Conservation (phyloP, 2,329 filamentous ascomycete species). For the Trichoderma koningii region DNA sequence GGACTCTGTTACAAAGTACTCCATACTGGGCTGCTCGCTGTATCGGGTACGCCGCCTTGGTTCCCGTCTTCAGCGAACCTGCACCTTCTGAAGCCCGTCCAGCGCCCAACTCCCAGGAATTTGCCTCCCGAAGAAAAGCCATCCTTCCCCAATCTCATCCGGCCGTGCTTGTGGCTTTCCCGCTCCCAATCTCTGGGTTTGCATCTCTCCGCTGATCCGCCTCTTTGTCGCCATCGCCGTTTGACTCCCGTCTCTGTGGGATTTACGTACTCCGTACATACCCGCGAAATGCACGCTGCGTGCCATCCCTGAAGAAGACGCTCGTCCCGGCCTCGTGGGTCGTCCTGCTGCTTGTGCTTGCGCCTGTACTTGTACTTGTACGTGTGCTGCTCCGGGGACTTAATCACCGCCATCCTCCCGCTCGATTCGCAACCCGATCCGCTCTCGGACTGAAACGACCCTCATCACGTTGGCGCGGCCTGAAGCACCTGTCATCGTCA, state of each 20-base stretch:
- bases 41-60: not conserved
- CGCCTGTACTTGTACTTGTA: too few relatives aligned
- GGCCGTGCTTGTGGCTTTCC: slow-evolving; percentile 1
- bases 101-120: slow-evolving; percentile 4
- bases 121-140: slow-evolving; percentile 25
- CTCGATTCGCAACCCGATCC: slow-evolving; percentile 19
- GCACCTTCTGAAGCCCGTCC: not conserved
- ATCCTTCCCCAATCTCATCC: not conserved
- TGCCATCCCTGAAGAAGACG: slow-evolving; percentile 18
- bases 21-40: not conserved
- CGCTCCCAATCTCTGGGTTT: not conserved
- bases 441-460: slow-evolving; percentile 10
- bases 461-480: not conserved
- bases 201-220: slow-evolving; percentile 12
- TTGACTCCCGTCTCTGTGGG: not conserved
- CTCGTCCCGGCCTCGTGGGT: slow-evolving; percentile 16
- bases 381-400: not conserved
- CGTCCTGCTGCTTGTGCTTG: slow-evolving; percentile 1
- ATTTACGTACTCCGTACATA: too few relatives aligned
- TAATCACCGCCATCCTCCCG: slow-evolving; percentile 19
- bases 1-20: not conserved
- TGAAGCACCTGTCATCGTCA: not conserved
- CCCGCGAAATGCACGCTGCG: slow-evolving; percentile 22
- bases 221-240: not conserved
- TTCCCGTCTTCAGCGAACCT: slow-evolving; percentile 5